Evolutionary conservation across 2,329 filamentous ascomycete genomes (phyloP).

Genomic region (Fusarium cicatricum): DNA sequence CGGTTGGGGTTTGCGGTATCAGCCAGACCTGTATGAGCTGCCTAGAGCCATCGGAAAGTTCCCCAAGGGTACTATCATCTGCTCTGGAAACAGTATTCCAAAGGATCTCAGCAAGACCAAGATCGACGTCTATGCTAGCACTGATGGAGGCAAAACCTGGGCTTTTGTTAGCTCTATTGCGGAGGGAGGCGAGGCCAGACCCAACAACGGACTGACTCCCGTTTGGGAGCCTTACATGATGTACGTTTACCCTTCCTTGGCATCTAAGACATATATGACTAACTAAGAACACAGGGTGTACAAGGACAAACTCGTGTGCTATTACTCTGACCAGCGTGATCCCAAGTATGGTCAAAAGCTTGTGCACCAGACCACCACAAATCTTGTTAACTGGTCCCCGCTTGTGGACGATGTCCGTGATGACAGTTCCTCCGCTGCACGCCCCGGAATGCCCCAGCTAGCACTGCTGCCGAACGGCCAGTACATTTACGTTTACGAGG

Average conservation of each 20-base stretch:
- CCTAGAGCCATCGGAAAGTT: constrained; percentile 65
- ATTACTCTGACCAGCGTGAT: constrained; percentile 77
- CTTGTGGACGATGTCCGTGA: constrained; percentile 65
- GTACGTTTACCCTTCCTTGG: constrained; percentile 24
- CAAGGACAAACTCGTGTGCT: constrained; percentile 67
- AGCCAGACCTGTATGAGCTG: constrained; percentile 73
- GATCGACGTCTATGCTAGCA: constrained; percentile 74
- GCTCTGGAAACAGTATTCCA: constrained; percentile 68
- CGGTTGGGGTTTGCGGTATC: constrained; percentile 73
- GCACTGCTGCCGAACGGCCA: constrained; percentile 62
- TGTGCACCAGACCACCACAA: constrained; percentile 67
- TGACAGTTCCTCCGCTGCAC: constrained; percentile 62
- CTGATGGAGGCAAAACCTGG: constrained; percentile 69
- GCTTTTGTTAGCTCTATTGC: constrained; percentile 72
- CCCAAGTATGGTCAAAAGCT: constrained; percentile 71
- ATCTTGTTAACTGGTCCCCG: constrained; percentile 67
- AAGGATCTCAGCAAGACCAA: constrained; percentile 68
- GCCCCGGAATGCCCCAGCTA: constrained; percentile 74
- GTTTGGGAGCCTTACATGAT: constrained; percentile 78
- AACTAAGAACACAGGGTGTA: constrained; percentile 51
- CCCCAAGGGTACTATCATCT: constrained; percentile 68
- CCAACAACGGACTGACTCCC: constrained; percentile 71
- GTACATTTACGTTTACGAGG: constrained; percentile 70
- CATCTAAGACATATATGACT: neutral
- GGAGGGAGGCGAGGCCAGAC: constrained; percentile 64